These are phyloP conservation scores for Magnaporthiopsis rhizophila DNA, from an alignment of 2,329 filamentous ascomycete species.

Conservation along the genomic window DNA sequence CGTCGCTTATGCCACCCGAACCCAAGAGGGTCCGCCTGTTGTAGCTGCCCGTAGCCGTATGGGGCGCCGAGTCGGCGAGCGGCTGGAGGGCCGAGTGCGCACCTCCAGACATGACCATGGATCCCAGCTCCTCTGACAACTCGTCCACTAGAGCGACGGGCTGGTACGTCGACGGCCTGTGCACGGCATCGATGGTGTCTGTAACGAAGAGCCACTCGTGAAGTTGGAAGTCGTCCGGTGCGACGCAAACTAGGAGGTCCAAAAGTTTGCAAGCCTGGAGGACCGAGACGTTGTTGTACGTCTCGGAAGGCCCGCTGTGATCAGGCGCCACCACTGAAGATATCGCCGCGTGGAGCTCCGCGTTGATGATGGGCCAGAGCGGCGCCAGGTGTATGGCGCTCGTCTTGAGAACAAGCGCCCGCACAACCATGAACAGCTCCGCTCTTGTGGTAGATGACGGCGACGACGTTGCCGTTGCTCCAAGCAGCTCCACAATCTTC, in stretches of 20 bases:
- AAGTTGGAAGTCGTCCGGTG: conserved; percentile 95
- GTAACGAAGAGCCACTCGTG: conserved; percentile 97
- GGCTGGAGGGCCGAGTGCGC: background rate
- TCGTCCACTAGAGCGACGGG: conserved; percentile 76
- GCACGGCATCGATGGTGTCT: conserved; percentile 93
- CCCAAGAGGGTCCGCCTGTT: conserved; percentile 43
- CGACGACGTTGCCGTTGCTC: conserved; percentile 78
- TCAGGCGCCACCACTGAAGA: conserved; percentile 64
- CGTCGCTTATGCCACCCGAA: conserved; percentile 45
- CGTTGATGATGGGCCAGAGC: conserved; percentile 85
- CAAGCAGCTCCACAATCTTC: conserved; percentile 78
- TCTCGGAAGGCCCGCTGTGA: conserved; percentile 55
- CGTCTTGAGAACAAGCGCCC: conserved; percentile 72
- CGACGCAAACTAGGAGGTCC: conserved; percentile 76
- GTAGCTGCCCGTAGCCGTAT: conserved; percentile 26
- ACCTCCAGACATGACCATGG: conserved; percentile 26
- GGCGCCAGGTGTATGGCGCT: conserved; percentile 72
- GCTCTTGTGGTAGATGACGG: conserved; percentile 84
- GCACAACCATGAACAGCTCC: conserved; percentile 82
- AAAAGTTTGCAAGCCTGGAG: conserved; percentile 92
- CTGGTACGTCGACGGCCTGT: conserved; percentile 62
- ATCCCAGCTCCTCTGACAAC: conserved; percentile 66
- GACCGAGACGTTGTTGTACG: conserved; percentile 67
- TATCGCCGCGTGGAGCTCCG: conserved; percentile 74
- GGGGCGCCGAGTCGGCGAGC: conserved; percentile 27